Evolutionary conservation across 2,329 filamentous ascomycete genomes (phyloP), one percentile per base, ranked within the genome.

Genomic region (Fonsecaea multimorphosa): DNA sequence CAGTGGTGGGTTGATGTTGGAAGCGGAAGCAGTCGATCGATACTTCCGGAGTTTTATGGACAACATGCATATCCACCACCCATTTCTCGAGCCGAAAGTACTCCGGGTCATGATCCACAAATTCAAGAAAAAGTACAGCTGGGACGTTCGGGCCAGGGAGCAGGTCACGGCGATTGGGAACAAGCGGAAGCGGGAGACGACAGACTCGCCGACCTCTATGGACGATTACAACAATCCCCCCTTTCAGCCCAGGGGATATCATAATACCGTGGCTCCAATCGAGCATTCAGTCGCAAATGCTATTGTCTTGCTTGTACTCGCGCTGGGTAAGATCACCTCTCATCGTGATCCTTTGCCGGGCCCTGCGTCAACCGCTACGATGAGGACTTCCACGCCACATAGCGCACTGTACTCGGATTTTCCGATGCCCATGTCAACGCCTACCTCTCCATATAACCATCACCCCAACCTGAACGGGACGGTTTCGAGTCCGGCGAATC

Each of bases 311-410:
- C 83, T 94, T 3, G 87, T 97, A 0, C 83, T 98, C 61, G 94
- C 94, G 0, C 80, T 99, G 5, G 95, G 95, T 19, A 93, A 92
- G 73, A 90, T 98, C 12, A 94, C 91, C 72, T 77, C 83, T 65
- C 79, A 83, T 65, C 79, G 80, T 52, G 74, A 79, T 3, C 79
- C 81, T 19, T 72, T 89, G 11, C 85, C 85, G 19, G 82, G 81
- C 1, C 83, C 81, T 16, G 75, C 76, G 65, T 19, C 63, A 60
- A 75, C 76, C 65, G 22, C 65, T 60, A 11, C 61, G 68, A 34
- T 73, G 74, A 67, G 76, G 71, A 64, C 75, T 66, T 58, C 71
- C 70, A 59, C 73, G 73, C 63, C 64, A 58, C 27, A 76, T 73
- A 66, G 65, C 49, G 62, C 63, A 11, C 55, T 69, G 54, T 71